Percentiles rank a stretch among this genome's conserved stretches.
These are phyloP conservation scores for Cordyceps farinosa DNA, from an alignment of 2,329 filamentous ascomycete genomes.

Conservation along the genomic window DNA sequence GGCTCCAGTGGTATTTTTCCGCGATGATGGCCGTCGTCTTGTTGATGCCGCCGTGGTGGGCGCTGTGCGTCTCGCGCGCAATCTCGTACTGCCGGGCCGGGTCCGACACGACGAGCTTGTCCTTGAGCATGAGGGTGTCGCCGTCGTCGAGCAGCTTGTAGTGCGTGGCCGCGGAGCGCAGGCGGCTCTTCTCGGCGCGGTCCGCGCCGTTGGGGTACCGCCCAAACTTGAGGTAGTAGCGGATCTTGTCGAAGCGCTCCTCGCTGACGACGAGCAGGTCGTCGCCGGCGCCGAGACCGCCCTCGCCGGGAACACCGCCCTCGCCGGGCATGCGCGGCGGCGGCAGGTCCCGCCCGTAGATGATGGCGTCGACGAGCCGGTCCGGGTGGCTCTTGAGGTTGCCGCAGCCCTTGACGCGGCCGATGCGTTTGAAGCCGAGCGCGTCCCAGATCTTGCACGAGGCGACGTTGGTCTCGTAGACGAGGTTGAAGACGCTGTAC, in stretches of 20 bases:
- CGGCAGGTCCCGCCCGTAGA: conserved; percentile 66
- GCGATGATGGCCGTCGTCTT: conserved; percentile 94
- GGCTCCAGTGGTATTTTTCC: conserved; percentile 93
- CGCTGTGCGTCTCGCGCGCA: conserved; percentile 69
- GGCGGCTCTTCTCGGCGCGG: conserved; percentile 89
- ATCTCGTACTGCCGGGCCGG: conserved; percentile 88
- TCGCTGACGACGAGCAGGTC: conserved; percentile 74
- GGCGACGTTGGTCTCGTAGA: conserved; percentile 90
- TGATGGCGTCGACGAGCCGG: conserved; percentile 70
- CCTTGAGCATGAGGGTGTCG: conserved; percentile 91
- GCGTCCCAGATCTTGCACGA: conserved; percentile 90
- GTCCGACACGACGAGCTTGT: conserved; percentile 94
- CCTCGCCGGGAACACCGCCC: conserved; percentile 19
- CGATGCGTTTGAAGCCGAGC: conserved; percentile 88
- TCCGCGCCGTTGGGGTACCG: conserved; percentile 93
- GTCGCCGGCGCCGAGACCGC: conserved; percentile 43
- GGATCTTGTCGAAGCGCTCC: conserved; percentile 98
- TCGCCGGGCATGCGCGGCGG: conserved; percentile 20
- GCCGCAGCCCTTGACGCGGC: conserved; percentile 70
- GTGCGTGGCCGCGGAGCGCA: conserved; percentile 89
- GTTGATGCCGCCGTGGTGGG: conserved; percentile 88
- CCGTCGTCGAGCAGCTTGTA: conserved; percentile 76
- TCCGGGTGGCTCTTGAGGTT: conserved; percentile 66
- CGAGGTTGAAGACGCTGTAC: conserved; percentile 90
- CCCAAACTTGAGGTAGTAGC: conserved; percentile 91